A percentile compares a stretch with the other conserved stretches of the same genome.
These are phyloP conservation scores for Tarenaya hassleriana DNA, from an alignment of 345 rosid species.

Conservation along the genomic window DNA sequence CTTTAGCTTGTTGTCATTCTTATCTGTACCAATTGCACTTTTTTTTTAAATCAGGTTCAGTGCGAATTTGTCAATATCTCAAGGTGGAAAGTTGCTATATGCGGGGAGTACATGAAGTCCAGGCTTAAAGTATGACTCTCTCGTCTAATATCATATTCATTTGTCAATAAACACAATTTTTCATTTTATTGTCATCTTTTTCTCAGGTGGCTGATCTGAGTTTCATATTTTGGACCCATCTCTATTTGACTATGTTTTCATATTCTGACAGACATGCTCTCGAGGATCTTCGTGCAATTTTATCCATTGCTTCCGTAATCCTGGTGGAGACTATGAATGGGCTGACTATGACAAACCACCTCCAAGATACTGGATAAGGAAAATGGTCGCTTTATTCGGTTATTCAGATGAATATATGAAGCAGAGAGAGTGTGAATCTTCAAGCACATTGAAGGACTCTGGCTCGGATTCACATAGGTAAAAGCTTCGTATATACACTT, in stretches of 20 bases:
- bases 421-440: slow-evolving; percentile 33
- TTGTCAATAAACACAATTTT: not conserved
- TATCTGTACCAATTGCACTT: slow-evolving; percentile 11
- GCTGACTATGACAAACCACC: slow-evolving; percentile 93
- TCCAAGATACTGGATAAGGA: slow-evolving; percentile 76
- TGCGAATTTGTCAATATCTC: slow-evolving; percentile 86
- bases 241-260: slow-evolving; percentile 8
- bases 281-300: slow-evolving; percentile 92
- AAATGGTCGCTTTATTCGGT: slow-evolving; percentile 86
- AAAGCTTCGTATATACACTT: not conserved
- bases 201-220: slow-evolving; percentile 17
- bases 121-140: slow-evolving; percentile 53
- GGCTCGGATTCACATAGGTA: slow-evolving; percentile 41
- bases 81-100: slow-evolving; percentile 91
- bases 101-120: slow-evolving; percentile 92
- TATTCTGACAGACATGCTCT: slow-evolving; percentile 67
- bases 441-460: slow-evolving; percentile 27
- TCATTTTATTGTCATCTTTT: not conserved
- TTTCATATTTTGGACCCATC: slow-evolving; percentile 4
- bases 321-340: slow-evolving; percentile 99
- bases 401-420: slow-evolving; percentile 46
- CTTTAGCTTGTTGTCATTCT: slow-evolving; percentile 12
- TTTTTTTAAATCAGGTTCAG: slow-evolving; percentile 44
- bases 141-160: slow-evolving; percentile 9
- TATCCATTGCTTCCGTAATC: slow-evolving; percentile 91